phyloP scores from a whole-genome alignment of 2,329 filamentous ascomycete genomes.

The Rhinocladiella similis region DNA sequence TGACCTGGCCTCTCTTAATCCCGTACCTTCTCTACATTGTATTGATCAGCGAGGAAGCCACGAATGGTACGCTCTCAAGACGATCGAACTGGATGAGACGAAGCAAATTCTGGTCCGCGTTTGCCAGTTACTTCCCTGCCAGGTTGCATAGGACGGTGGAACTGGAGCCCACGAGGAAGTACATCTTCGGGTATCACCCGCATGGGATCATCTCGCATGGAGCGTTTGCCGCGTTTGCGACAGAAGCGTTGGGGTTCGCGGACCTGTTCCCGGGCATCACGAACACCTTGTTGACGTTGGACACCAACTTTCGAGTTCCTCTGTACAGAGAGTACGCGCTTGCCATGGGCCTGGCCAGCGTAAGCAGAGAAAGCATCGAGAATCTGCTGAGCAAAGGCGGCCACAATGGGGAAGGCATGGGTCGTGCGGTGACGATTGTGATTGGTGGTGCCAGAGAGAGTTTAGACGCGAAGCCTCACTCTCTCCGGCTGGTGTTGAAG shows the following conservation, averaged over 20 bases:
- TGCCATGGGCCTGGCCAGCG: slow-evolving; percentile 80
- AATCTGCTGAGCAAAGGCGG: slow-evolving; percentile 83
- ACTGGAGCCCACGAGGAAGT: slow-evolving; percentile 79
- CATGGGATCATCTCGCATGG: slow-evolving; percentile 97
- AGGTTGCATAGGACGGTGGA: slow-evolving; percentile 80
- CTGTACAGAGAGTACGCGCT: slow-evolving; percentile 95
- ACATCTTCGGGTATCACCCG: slow-evolving; percentile 96
- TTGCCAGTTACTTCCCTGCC: slow-evolving; percentile 90
- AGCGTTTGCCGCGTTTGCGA: slow-evolving; percentile 89
- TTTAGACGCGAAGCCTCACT: slow-evolving; percentile 79
- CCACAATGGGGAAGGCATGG: slow-evolving; percentile 76
- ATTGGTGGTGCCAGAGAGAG: slow-evolving; percentile 90
- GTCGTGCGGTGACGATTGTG: slow-evolving; percentile 94
- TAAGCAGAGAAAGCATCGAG: slow-evolving; percentile 88
- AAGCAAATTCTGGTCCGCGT: slow-evolving; percentile 79
- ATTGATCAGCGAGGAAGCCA: slow-evolving; percentile 74
- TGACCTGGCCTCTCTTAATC: slow-evolving; percentile 79
- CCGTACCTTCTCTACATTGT: slow-evolving; percentile 79
- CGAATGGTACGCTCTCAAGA: slow-evolving; percentile 71
- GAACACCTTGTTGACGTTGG: slow-evolving; percentile 90
- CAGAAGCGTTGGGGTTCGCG: slow-evolving; percentile 83
- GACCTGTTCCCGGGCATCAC: slow-evolving; percentile 92
- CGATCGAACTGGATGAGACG: slow-evolving; percentile 74
- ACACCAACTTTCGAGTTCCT: slow-evolving; percentile 91
- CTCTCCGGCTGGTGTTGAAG: slow-evolving; percentile 74